Evolutionary conservation across 495 filamentous ascomycete species (phyloP).

Genomic region (Hyaloscypha bicolor): DNA sequence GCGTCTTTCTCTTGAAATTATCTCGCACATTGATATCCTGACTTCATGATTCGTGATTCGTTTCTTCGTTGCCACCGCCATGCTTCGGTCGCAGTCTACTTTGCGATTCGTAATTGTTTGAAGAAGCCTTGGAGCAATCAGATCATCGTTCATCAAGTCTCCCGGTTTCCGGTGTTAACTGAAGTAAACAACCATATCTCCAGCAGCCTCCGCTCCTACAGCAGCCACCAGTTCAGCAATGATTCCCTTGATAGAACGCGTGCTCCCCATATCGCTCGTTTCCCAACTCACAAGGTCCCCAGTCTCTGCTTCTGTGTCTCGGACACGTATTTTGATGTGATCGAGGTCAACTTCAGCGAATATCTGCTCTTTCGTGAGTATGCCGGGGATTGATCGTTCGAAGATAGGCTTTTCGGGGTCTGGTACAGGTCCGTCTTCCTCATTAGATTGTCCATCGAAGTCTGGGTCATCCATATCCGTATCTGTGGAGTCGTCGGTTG

Average conservation of each 20-base stretch:
- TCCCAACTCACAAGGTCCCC: conserved; percentile 70
- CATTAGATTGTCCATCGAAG: neutral
- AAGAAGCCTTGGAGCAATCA: too few relatives aligned
- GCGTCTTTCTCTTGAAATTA: neutral
- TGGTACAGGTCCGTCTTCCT: conserved; percentile 35
- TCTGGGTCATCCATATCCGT: neutral
- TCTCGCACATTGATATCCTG: too few relatives aligned
- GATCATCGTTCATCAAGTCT: too few relatives aligned
- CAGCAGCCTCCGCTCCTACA: conserved; percentile 68
- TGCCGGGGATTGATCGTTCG: conserved; percentile 72
- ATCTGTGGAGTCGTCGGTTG: neutral
- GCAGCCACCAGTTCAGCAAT: conserved; percentile 78
- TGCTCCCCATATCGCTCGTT: conserved; percentile 51
- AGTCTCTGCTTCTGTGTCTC: conserved; percentile 36
- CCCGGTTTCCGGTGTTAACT: neutral
- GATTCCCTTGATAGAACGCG: conserved; percentile 60
- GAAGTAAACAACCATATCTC: conserved; percentile 50
- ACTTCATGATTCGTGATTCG: too few relatives aligned
- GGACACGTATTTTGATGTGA: conserved; percentile 43
- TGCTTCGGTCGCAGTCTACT: too few relatives aligned
- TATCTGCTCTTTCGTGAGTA: conserved; percentile 67
- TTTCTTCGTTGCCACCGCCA: too few relatives aligned
- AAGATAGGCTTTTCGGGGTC: conserved; percentile 59
- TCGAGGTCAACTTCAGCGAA: conserved; percentile 61
- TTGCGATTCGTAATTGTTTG: too few relatives aligned